Percentiles rank a stretch among this genome's conserved stretches.
Evolutionary conservation across 2,329 filamentous ascomycete genomes (phyloP).

Genomic region (Blumeria hordei): DNA sequence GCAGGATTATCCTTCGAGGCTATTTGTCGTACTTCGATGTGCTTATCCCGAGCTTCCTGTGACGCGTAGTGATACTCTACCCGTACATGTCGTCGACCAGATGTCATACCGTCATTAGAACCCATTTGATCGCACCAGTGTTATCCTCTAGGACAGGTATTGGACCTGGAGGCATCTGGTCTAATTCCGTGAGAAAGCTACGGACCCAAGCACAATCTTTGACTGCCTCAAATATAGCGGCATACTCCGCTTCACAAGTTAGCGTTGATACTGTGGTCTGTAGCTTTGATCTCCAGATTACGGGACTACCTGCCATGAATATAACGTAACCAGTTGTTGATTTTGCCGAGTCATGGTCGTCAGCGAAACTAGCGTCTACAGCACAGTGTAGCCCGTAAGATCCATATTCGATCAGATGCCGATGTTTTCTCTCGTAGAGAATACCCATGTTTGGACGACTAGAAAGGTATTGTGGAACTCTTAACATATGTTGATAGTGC

Average conservation of each 20-base stretch:
- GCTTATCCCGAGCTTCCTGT: not conserved
- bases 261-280: not conserved
- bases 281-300: conserved; percentile 1
- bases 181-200: not conserved
- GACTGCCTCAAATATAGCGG: not conserved
- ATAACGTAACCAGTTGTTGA: conserved; percentile 1
- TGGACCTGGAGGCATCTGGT: not conserved
- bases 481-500: not conserved
- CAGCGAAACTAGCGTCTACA: not conserved
- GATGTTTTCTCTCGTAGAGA: not conserved
- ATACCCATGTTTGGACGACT: not conserved
- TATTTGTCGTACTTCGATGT: not conserved
- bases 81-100: not conserved
- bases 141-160: not conserved
- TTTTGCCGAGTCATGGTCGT: not conserved
- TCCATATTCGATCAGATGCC: not conserved
- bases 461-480: not conserved
- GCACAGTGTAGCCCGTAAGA: not conserved
- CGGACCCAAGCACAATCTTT: not conserved
- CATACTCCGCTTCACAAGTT: not conserved
- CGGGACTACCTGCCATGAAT: not conserved
- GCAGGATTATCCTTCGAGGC: not conserved
- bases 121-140: not conserved
- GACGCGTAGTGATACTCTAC: not conserved
- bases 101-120: not conserved